Conservation (phyloP, 2,329 filamentous ascomycete species). For the Epichloe coenophiala region DNA sequence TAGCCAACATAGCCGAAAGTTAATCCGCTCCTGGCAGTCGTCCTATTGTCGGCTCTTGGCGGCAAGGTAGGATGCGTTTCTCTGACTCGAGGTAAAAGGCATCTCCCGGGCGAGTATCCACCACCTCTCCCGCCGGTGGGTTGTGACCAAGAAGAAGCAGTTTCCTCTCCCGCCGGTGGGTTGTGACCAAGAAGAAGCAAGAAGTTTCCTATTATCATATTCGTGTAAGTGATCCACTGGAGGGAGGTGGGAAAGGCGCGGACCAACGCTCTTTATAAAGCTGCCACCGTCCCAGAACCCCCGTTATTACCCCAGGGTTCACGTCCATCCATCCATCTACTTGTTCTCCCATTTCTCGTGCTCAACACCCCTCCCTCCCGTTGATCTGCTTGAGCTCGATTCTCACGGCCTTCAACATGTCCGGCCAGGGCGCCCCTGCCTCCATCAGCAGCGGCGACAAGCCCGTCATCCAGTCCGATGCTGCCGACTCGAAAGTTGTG, state of each 20-base stretch:
- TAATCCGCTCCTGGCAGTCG: background rate
- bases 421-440: background rate
- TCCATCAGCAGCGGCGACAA: conserved; percentile 5
- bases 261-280: background rate
- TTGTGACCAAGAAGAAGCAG: background rate
- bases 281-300: background rate
- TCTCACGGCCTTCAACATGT: background rate
- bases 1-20: background rate
- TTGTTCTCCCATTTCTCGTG: too few species aligned
- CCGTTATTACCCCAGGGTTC: too few species aligned
- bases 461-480: background rate
- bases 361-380: background rate
- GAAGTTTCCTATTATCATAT: background rate
- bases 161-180: too few species aligned
- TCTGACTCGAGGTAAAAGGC: background rate
- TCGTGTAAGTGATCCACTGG: background rate
- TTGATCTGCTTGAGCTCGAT: background rate
- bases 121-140: background rate
- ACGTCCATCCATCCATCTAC: too few species aligned
- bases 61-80: background rate
- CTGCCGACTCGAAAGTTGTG: conserved; percentile 4
- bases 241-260: background rate
- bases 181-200: too few species aligned
- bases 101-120: background rate
- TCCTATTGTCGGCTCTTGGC: background rate